Base-by-base conservation (phyloP, 441 rosid species). In the Euphorbia celastroides region DNA sequence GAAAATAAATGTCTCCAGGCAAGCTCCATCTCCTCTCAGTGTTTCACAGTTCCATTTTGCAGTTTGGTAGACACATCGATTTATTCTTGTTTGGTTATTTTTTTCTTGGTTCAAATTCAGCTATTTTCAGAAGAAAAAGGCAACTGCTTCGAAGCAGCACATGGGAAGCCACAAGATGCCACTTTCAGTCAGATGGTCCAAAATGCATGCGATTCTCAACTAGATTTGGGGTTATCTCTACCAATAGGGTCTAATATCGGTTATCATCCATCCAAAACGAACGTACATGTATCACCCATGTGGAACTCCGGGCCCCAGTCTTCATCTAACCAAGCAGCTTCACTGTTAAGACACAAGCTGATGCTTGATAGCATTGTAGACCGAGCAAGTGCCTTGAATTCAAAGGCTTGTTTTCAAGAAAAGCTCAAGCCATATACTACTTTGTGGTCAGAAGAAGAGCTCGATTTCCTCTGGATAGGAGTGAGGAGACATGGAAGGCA, bases 391-490 rank as follows among this genome's bases (percentile, higher is more conserved):
- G 69, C 62, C 41, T 71, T 65, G 48, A 69, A 70, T 73, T 72
- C 68, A 54, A 71, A 64, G 41, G 71, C 73, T 26, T 63, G 52
- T 67, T 73, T 71, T 32, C 73, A 56, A 34, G 82, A 78, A 25
- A 68, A 64, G 65, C 38, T 59, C 22, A 75, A 66, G 66, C 54
- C 71, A 62, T 67, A 69, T 66, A 27, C 50, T 62, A 57, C 42
- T 11, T 26, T 65, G 57, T 93, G 99, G 99, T 86, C 96, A 12
- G 99, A 93, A 73, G 95, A 93, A 78, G 99, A 91, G 76, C 86
- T 93, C 26, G 99, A 93, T 85, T 89, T 82, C 78, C 95, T 93
- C 57, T 93, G 99, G 99, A 79, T 93, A 72, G 99, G 99, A 59
- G 78, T 93, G 63, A 92, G 99, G 59, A 86, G 99, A 74, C 93